phyloP scores from a whole-genome alignment of 257 asterid species.

The Gentiana macrophylla region DNA sequence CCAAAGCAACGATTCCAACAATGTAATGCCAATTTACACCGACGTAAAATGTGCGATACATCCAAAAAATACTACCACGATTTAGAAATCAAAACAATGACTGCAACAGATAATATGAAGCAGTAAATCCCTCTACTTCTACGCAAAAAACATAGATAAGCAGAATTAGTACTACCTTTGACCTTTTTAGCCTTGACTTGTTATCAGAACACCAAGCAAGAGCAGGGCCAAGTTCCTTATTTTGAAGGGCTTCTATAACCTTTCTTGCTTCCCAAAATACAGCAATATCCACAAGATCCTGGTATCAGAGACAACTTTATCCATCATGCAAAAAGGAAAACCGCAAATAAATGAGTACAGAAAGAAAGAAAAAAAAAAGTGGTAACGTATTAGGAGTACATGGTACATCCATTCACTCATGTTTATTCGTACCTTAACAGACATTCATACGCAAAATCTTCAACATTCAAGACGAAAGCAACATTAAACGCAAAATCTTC shows the following conservation, averaged over 20 bases:
- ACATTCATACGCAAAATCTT: too few species aligned
- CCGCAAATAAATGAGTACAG: not conserved
- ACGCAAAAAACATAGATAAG: not conserved
- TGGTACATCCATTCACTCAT: too few species aligned
- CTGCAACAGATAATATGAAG: not conserved
- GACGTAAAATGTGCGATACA: too few species aligned
- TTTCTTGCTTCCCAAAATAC: constrained; percentile 89
- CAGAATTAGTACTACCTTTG: constrained; percentile 47
- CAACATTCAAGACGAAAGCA: too few species aligned
- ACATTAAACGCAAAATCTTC: too few species aligned
- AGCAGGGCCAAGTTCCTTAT: constrained; percentile 87
- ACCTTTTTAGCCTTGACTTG: constrained; percentile 87
- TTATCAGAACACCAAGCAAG: constrained; percentile 97
- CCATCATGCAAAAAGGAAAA: constrained; percentile 3
- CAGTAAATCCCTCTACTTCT: constrained; percentile 1
- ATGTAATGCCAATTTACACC: too few species aligned
- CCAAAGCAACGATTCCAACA: too few species aligned
- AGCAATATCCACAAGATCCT: constrained; percentile 96
- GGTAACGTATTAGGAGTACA: not conserved
- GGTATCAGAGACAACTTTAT: constrained; percentile 20
- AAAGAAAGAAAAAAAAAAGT: not conserved
- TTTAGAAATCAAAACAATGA: too few species aligned
- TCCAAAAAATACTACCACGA: not conserved
- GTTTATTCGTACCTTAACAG: too few species aligned
- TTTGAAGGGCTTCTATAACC: constrained; percentile 87